These are phyloP conservation scores for Nyctanthes arbortristis DNA, from an alignment of 257 asterid genomes.

Conservation along the genomic window DNA sequence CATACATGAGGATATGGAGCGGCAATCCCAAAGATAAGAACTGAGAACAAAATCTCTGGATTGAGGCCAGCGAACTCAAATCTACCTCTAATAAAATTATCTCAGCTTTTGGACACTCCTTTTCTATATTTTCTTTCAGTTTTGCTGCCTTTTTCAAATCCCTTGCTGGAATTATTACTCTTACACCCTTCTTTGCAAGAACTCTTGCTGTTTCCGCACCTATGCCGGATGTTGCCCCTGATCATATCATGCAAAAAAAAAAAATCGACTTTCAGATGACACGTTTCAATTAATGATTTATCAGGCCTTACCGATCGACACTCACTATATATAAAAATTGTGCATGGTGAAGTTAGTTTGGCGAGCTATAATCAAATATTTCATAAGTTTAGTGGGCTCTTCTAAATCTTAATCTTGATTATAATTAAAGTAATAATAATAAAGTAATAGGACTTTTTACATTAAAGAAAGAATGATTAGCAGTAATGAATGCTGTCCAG, in stretches of 20 bases:
- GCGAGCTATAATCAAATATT: neutral
- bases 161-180: slow-evolving; percentile 79
- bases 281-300: no score
- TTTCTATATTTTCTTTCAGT: slow-evolving; percentile 59
- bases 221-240: slow-evolving; percentile 94
- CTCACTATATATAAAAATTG: no score
- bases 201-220: slow-evolving; percentile 93
- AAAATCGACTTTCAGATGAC: neutral
- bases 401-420: no score
- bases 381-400: slow-evolving; percentile 1
- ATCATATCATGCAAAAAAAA: neutral
- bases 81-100: slow-evolving; percentile 73
- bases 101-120: slow-evolving; percentile 59
- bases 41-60: slow-evolving; percentile 72
- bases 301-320: no score
- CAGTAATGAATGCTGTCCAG: neutral
- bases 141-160: slow-evolving; percentile 59
- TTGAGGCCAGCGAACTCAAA: slow-evolving; percentile 80
- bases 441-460: neutral
- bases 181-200: slow-evolving; percentile 76
- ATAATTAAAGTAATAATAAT: neutral
- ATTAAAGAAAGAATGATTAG: neutral
- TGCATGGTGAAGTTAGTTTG: neutral
- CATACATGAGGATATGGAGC: slow-evolving; percentile 71
- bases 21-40: slow-evolving; percentile 78